Conservation (phyloP, 768 basidiomycete genomes). For the Amyloporia xantha region DNA sequence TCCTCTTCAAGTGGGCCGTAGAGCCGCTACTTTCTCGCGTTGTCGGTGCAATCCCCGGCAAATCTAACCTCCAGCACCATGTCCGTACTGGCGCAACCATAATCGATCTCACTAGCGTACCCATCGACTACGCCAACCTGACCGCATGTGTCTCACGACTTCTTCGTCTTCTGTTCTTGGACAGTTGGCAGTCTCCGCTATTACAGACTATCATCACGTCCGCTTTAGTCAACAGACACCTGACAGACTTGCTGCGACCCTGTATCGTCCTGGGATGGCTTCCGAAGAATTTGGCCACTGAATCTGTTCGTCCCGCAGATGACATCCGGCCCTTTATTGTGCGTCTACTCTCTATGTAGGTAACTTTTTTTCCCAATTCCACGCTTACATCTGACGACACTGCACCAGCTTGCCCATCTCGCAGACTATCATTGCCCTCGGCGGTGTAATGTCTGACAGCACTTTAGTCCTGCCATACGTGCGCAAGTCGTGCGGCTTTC, state of each 20-base stretch:
- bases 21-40: slow-evolving; percentile 45
- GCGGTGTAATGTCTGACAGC: slow-evolving; percentile 44
- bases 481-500: slow-evolving; percentile 49
- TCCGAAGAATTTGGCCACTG: slow-evolving; percentile 41
- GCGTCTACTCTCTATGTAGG: slow-evolving; percentile 60
- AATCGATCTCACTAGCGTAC: slow-evolving; percentile 37
- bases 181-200: slow-evolving; percentile 38
- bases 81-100: slow-evolving; percentile 26
- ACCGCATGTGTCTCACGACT: slow-evolving; percentile 37
- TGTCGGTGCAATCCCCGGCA: slow-evolving; percentile 17
- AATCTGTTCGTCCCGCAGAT: slow-evolving; percentile 35
- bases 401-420: slow-evolving; percentile 51
- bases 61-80: slow-evolving; percentile 11
- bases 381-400: no score
- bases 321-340: slow-evolving; percentile 44
- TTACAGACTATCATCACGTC: slow-evolving; percentile 57
- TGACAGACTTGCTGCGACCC: slow-evolving; percentile 51
- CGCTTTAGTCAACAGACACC: slow-evolving; percentile 50
- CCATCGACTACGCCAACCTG: slow-evolving; percentile 39
- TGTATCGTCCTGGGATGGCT: slow-evolving; percentile 69
- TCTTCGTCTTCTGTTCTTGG: slow-evolving; percentile 46
- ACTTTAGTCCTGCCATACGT: slow-evolving; percentile 42
- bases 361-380: no score
- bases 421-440: slow-evolving; percentile 60
- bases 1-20: slow-evolving; percentile 68